Conservation (phyloP, 371 early-diverging fungal genomes). For the Umbelopsis sp. region DNA sequence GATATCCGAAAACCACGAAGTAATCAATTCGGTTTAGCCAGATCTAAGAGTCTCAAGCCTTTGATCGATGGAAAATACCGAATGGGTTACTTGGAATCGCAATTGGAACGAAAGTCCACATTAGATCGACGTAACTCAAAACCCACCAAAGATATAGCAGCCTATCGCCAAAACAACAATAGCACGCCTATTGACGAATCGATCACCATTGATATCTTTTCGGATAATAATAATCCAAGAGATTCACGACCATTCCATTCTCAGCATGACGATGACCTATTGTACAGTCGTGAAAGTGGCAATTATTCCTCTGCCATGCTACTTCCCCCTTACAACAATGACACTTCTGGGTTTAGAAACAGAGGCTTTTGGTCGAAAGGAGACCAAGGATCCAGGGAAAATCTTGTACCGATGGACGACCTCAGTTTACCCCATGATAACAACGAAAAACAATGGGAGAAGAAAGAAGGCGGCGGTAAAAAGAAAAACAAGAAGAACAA, state of each 20-base stretch:
- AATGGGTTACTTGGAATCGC: constrained; percentile 52
- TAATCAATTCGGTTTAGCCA: constrained; percentile 35
- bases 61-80: constrained; percentile 48
- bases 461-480: not conserved
- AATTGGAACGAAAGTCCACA: constrained; percentile 25
- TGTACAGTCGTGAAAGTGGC: constrained; percentile 11
- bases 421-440: not conserved
- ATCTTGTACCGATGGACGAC: not conserved
- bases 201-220: not conserved
- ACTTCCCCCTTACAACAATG: constrained; percentile 5
- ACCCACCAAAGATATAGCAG: not conserved
- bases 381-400: not conserved
- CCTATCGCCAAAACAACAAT: constrained; percentile 8
- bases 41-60: constrained; percentile 50
- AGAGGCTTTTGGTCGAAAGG: constrained; percentile 12
- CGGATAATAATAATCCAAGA: not conserved
- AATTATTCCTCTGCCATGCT: constrained; percentile 5
- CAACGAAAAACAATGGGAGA: not conserved
- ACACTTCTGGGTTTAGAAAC: not conserved
- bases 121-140: not conserved
- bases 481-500: constrained; percentile 21
- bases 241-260: not conserved
- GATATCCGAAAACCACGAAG: constrained; percentile 36
- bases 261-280: not conserved
- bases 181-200: constrained; percentile 9